A percentile compares a stretch with the other conserved stretches of the same genome.
phyloP scores from a whole-genome alignment of 1,284 basidiomycete species.

The Xerocomus nothofagi region DNA sequence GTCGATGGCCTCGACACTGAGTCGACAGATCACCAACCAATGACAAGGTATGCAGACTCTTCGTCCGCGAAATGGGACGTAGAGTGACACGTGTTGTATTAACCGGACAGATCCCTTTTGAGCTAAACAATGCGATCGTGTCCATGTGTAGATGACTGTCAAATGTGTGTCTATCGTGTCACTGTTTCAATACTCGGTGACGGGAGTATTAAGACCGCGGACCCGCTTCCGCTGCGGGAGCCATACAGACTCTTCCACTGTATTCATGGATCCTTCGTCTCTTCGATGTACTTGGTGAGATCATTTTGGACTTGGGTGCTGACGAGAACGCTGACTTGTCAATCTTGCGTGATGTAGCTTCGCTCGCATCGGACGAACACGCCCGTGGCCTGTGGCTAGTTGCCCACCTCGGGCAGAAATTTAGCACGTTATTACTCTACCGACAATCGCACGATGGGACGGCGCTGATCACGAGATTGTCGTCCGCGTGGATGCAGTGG shows the following conservation, averaged over 20 bases:
- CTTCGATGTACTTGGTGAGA: neutral
- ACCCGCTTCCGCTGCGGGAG: neutral
- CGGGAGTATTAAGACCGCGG: neutral
- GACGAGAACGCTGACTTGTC: neutral
- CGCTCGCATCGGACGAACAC: neutral
- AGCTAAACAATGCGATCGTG: neutral
- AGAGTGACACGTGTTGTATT: constrained; percentile 15
- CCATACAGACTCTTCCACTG: neutral
- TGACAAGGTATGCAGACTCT: constrained; percentile 12
- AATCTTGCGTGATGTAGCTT: neutral
- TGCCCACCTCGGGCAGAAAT: constrained; percentile 6
- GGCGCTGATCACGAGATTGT: constrained; percentile 3
- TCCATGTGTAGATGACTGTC: constrained; percentile 20
- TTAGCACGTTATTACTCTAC: constrained; percentile 6
- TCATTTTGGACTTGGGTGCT: too few species aligned
- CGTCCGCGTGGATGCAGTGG: neutral
- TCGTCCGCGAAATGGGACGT: constrained; percentile 2
- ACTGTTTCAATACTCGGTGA: neutral
- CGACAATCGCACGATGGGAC: neutral
- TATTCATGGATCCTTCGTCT: constrained; percentile 9
- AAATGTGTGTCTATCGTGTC: neutral
- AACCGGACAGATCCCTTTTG: neutral
- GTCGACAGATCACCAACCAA: neutral
- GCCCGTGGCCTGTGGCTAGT: constrained; percentile 2
- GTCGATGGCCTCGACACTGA: constrained; percentile 11